Percentiles rank a stretch among this genome's conserved stretches.
Conservation (phyloP, 2,329 filamentous ascomycete genomes). For the Pleurostoma richardsiae region DNA sequence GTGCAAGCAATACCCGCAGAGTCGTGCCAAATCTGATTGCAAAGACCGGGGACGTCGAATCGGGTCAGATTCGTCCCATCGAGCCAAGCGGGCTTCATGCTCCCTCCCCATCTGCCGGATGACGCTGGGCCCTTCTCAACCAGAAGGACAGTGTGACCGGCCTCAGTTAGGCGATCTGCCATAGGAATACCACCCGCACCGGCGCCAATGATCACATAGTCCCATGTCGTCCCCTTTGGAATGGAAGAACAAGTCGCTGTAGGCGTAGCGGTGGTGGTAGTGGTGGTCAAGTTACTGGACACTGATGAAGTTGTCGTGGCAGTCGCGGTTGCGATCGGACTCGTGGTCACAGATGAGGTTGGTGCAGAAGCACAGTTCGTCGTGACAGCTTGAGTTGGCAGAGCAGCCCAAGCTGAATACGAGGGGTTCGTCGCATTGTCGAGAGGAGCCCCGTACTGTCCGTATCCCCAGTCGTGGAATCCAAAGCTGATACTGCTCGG, state of each 20-base stretch:
- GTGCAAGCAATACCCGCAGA: constrained; percentile 56
- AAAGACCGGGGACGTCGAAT: constrained; percentile 61
- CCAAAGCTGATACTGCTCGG: constrained; percentile 37
- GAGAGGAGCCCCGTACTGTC: constrained; percentile 44
- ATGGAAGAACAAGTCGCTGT: constrained; percentile 10
- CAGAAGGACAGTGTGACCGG: constrained; percentile 55
- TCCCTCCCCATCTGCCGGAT: constrained; percentile 55
- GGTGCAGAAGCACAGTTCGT: not conserved
- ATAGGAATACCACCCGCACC: constrained; percentile 56
- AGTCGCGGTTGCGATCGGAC: not conserved
- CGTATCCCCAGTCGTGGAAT: constrained; percentile 44
- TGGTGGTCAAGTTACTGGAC: not conserved
- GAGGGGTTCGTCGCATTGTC: constrained; percentile 30
- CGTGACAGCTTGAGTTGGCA: constrained; percentile 34
- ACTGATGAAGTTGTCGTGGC: not conserved
- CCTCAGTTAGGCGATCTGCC: constrained; percentile 54
- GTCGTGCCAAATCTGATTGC: constrained; percentile 61
- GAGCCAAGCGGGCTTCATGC: constrained; percentile 52
- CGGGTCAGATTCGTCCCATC: constrained; percentile 53
- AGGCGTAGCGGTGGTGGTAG: constrained; percentile 17
- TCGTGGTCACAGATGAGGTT: no score
- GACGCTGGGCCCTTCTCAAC: constrained; percentile 50
- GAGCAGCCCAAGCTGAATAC: constrained; percentile 36
- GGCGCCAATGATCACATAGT: constrained; percentile 57
- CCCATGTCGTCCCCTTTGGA: constrained; percentile 32